phyloP scores from a whole-genome alignment of 108 stramenopile genomes.

The Craspedostauros australis region DNA sequence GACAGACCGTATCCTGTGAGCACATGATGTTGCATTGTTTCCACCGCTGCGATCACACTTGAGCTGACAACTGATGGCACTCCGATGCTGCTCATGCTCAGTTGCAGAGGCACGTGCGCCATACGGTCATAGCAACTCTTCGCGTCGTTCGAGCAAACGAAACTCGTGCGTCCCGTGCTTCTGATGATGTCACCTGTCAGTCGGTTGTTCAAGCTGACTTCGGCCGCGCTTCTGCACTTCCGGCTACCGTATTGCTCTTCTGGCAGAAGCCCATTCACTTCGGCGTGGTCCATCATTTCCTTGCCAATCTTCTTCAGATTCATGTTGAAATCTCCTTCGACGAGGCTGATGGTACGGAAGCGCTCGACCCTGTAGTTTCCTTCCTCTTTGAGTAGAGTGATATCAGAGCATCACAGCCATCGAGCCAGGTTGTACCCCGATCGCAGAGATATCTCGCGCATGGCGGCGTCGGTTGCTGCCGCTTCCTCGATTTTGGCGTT shows the following conservation, averaged over 20 bases:
- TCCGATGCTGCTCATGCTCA: constrained; percentile 6
- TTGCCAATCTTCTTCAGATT: constrained; percentile 6
- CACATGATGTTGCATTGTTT: constrained; percentile 2
- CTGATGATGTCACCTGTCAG: too few species aligned
- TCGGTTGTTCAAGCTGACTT: too few species aligned
- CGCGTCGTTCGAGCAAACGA: constrained; percentile 7
- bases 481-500: too few species aligned
- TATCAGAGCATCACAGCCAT: neutral
- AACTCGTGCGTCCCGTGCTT: too few species aligned
- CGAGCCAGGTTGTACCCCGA: too few species aligned
- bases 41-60: neutral
- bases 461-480: too few species aligned
- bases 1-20: constrained; percentile 3
- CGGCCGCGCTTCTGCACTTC: too few species aligned
- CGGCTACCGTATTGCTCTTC: too few species aligned
- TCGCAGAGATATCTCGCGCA: too few species aligned
- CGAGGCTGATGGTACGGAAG: constrained; percentile 9
- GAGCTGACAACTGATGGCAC: neutral
- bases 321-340: constrained; percentile 15
- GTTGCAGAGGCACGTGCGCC: neutral
- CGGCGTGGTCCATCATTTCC: neutral
- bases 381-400: constrained; percentile 4
- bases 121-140: constrained; percentile 20
- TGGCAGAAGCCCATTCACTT: too few species aligned
- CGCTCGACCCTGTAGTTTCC: neutral